A percentile compares a stretch with the other conserved stretches of the same genome.
phyloP scores from a whole-genome alignment of 2,329 filamentous ascomycete genomes.

The Ciborinia camelliae region DNA sequence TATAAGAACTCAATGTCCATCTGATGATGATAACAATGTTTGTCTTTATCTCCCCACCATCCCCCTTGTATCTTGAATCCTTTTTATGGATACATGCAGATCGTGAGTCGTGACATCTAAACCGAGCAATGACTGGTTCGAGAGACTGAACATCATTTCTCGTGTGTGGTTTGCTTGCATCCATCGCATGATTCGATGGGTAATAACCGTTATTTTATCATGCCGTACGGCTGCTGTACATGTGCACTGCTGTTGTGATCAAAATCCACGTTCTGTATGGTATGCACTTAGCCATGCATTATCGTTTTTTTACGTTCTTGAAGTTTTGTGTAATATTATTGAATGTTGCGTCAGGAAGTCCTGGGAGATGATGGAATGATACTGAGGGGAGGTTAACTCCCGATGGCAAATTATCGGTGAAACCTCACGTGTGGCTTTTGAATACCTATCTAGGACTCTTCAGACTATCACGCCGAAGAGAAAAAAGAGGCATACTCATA shows the following conservation, averaged over 20 bases:
- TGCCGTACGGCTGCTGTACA: background rate
- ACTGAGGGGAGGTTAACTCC: background rate
- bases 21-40: background rate
- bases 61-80: background rate
- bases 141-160: background rate
- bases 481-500: background rate
- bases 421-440: background rate
- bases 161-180: background rate
- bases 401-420: background rate
- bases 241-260: slow-evolving; percentile 12
- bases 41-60: slow-evolving; percentile 1
- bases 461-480: background rate
- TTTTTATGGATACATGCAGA: background rate
- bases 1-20: background rate
- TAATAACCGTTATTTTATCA: background rate
- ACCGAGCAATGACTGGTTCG: background rate
- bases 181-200: background rate
- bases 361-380: background rate
- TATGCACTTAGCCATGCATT: background rate
- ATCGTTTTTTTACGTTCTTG: background rate
- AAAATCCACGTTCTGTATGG: background rate
- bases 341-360: background rate
- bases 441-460: background rate
- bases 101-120: background rate
- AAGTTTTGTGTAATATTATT: background rate